Base-by-base conservation (phyloP, 345 rosid genomes). In the Populus ilicifolia region DNA sequence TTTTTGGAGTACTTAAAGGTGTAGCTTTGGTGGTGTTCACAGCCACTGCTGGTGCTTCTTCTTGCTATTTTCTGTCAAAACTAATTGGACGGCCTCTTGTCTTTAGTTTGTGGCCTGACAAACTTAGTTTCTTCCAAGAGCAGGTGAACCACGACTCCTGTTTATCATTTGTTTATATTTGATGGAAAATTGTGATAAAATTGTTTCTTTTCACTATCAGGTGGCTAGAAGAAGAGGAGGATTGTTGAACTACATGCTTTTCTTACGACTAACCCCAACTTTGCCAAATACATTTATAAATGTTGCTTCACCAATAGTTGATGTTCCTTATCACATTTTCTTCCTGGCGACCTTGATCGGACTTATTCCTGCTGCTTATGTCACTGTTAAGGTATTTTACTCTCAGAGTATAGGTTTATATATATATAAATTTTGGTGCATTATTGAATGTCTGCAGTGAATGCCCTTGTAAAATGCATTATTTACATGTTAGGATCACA, bases 31-130 rank as follows among this genome's bases (percentile, higher is more conserved):
- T 95, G 64, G 96, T 93, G 69, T 90, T 90, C 48, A 80, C 90
- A 72, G 98, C 98, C 81, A 89, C 98, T 21, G 98, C 98, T 43
- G 99, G 99, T 84, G 97, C 98, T 89, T 95, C 97, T 76, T 93
- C 98, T 73, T 95, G 96, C 80, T 95, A 70, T 79, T 92, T 93
- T 90, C 87, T 95, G 64, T 95, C 99, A 17, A 90, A 92, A 80
- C 69, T 92, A 67, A 89, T 95, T 3, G 98, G 98, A 14, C 88
- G 93, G 50, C 99, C 98, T 69, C 89, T 90, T 36, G 90, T 93
- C 75, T 85, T 89, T 81, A 82, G 87, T 20, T 86, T 95, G 72
- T 95, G 99, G 97, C 99, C 99, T 2, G 99, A 95, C 69, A 95
- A 90, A 79, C 88, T 95, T 75, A 72, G 67, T 20, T 95, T 93